These are phyloP conservation scores for Globisporangium barbulae DNA, from an alignment of 352 stramenopile genomes.

Conservation along the genomic window DNA sequence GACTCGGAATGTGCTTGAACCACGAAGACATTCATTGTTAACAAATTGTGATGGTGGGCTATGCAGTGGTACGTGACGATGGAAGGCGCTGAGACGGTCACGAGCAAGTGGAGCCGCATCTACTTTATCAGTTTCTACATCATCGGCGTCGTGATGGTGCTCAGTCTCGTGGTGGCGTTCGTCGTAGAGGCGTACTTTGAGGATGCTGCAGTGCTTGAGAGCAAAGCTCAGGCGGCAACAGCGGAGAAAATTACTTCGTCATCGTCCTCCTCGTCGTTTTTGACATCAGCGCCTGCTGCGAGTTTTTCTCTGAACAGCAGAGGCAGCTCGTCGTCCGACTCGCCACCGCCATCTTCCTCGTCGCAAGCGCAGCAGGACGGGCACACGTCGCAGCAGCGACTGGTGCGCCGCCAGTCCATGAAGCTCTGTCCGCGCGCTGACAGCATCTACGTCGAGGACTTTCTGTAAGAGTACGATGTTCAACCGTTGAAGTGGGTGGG, in stretches of 20 bases:
- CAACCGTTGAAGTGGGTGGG: too few relatives aligned
- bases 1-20: too few relatives aligned
- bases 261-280: neutral
- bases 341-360: neutral
- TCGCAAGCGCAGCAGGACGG: constrained; percentile 5
- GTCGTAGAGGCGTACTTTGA: constrained; percentile 63
- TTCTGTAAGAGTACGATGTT: constrained; percentile 21
- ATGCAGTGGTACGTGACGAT: constrained; percentile 65
- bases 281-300: neutral
- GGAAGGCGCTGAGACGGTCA: constrained; percentile 55
- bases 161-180: constrained; percentile 72
- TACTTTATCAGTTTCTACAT: constrained; percentile 79
- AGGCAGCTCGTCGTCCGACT: constrained; percentile 4
- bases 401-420: constrained; percentile 21
- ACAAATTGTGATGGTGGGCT: neutral
- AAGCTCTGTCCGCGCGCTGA: constrained; percentile 30
- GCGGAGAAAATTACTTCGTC: neutral
- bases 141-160: constrained; percentile 62
- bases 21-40: neutral
- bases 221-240: constrained; percentile 6
- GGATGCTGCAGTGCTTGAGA: constrained; percentile 13
- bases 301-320: constrained; percentile 3
- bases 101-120: constrained; percentile 46
- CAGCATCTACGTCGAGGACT: constrained; percentile 45
- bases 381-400: constrained; percentile 9